Percentiles rank a stretch among this genome's conserved stretches.
Evolutionary conservation across 371 early-diverging fungal genomes (phyloP).

Genomic region (Apophysomyces variabilis): DNA sequence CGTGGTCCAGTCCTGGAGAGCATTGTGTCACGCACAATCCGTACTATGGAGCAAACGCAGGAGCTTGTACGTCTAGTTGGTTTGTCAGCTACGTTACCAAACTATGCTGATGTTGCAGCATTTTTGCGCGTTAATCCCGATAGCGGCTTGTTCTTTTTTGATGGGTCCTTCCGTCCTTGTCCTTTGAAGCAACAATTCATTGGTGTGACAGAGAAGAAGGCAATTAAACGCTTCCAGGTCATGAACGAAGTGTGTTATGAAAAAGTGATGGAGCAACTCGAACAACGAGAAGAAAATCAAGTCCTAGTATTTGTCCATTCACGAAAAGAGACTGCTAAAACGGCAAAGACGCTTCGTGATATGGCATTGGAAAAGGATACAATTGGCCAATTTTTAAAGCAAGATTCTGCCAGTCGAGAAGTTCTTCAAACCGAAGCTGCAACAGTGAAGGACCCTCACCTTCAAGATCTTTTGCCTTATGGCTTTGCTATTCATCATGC

Average conservation of each 20-base stretch:
- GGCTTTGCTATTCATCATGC: constrained; percentile 99
- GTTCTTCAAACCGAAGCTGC: constrained; percentile 84
- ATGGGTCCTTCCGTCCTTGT: constrained; percentile 91
- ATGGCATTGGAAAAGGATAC: constrained; percentile 89
- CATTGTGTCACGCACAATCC: constrained; percentile 93
- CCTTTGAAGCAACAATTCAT: constrained; percentile 96
- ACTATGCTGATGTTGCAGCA: constrained; percentile 96
- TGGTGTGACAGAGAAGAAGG: constrained; percentile 96
- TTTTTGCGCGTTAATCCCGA: constrained; percentile 91
- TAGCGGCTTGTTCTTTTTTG: constrained; percentile 93
- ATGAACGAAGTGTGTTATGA: constrained; percentile 97
- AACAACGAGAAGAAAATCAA: constrained; percentile 81
- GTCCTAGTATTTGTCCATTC: constrained; percentile 98
- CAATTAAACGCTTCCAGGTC: constrained; percentile 89
- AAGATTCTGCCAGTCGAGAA: constrained; percentile 84
- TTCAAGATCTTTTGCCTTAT: constrained; percentile 90
- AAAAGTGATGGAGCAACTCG: constrained; percentile 89
- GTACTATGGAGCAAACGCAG: constrained; percentile 90
- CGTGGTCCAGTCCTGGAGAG: constrained; percentile 99
- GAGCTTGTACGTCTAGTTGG: constrained; percentile 95
- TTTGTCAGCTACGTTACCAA: constrained; percentile 98
- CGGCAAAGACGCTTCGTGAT: constrained; percentile 90
- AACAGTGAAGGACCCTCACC: constrained; percentile 77
- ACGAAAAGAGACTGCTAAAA: constrained; percentile 96
- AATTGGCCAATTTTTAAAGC: constrained; percentile 76